Conservation (phyloP, 495 filamentous ascomycete species). For the Neurospora tetraspora region DNA sequence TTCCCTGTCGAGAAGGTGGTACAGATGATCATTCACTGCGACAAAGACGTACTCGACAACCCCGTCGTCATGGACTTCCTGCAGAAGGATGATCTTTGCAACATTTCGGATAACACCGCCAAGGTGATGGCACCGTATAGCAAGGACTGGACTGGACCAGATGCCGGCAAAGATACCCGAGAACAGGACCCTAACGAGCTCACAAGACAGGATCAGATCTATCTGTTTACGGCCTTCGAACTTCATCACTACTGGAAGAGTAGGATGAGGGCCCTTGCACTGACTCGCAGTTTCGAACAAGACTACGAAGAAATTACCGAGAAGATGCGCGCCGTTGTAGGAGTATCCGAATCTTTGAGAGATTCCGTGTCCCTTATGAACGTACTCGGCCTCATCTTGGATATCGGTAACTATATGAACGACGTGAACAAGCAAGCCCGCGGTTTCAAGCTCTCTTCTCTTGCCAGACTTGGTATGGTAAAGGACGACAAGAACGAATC, state of each 20-base stretch:
- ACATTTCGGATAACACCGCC: slow-evolving; percentile 76
- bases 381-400: slow-evolving; percentile 87
- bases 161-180: slow-evolving; percentile 64
- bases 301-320: slow-evolving; percentile 87
- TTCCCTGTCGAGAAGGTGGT: slow-evolving; percentile 71
- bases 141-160: slow-evolving; percentile 90
- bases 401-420: slow-evolving; percentile 99
- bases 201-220: slow-evolving; percentile 91
- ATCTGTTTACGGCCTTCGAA: slow-evolving; percentile 85
- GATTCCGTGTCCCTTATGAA: slow-evolving; percentile 91
- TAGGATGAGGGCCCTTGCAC: slow-evolving; percentile 77
- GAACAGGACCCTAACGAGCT: slow-evolving; percentile 85
- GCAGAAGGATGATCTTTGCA: slow-evolving; percentile 83
- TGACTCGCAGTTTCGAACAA: slow-evolving; percentile 75
- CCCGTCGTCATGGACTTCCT: slow-evolving; percentile 95
- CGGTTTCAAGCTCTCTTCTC: slow-evolving; percentile 93
- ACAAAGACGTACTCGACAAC: slow-evolving; percentile 84
- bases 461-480: slow-evolving; percentile 91
- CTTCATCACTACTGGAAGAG: slow-evolving; percentile 98
- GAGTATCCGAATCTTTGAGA: slow-evolving; percentile 77
- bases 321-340: slow-evolving; percentile 72
- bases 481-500: slow-evolving; percentile 98
- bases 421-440: slow-evolving; percentile 96
- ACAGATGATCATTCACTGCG: slow-evolving; percentile 92
- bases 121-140: slow-evolving; percentile 92